These are phyloP conservation scores for Penicillium chermesinum DNA, from an alignment of 495 filamentous ascomycete genomes.

Conservation along the genomic window DNA sequence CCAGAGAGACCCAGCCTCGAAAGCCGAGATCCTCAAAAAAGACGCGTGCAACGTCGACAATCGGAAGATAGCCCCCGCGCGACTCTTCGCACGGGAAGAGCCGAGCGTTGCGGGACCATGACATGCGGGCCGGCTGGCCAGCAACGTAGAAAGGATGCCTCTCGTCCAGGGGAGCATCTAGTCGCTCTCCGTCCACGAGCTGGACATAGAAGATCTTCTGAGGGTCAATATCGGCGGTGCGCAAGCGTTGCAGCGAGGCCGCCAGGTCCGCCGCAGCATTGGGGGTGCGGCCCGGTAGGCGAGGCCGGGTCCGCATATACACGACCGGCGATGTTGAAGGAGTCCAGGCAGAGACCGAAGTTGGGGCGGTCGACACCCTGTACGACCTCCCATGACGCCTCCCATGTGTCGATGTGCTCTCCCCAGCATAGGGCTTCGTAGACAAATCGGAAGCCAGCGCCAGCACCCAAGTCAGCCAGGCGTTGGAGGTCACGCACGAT, in stretches of 20 bases:
- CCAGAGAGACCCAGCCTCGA: conserved; percentile 72
- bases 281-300: conserved; percentile 44
- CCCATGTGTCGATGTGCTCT: conserved; percentile 69
- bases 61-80: conserved; percentile 66
- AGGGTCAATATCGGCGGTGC: conserved; percentile 49
- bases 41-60: conserved; percentile 52
- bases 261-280: conserved; percentile 56
- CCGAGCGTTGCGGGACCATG: conserved; percentile 73
- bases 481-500: conserved; percentile 61
- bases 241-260: conserved; percentile 53
- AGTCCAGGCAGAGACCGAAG: conserved; percentile 76
- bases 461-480: conserved; percentile 60
- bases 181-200: conserved; percentile 68
- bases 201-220: conserved; percentile 76
- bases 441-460: conserved; percentile 56
- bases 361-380: conserved; percentile 60
- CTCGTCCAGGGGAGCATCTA: conserved; percentile 52
- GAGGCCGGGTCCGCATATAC: conserved; percentile 66
- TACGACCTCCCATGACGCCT: conserved; percentile 66
- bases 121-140: conserved; percentile 66
- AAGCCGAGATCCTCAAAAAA: conserved; percentile 63
- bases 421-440: conserved; percentile 77
- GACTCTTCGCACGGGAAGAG: conserved; percentile 71
- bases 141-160: conserved; percentile 60
- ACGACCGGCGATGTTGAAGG: conserved; percentile 72